Conservation (phyloP, 1,284 basidiomycete species). For the Austroboletus niveus region DNA sequence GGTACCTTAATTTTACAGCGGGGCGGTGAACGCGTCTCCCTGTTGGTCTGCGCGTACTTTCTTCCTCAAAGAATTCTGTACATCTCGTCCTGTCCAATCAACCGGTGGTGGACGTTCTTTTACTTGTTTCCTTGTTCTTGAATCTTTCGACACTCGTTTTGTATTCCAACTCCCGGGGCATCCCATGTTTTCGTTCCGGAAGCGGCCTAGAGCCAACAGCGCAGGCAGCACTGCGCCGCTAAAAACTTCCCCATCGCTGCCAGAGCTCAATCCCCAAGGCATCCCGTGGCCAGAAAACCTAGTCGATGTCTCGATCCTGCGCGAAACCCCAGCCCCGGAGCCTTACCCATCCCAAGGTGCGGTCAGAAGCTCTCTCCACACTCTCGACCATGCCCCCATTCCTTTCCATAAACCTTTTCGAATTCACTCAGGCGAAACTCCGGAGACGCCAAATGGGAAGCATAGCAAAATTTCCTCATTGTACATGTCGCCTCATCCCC, state of each 20-base stretch:
- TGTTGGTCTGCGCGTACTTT: constrained; percentile 14
- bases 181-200: constrained; percentile 73
- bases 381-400: constrained; percentile 49
- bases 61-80: constrained; percentile 19
- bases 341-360: constrained; percentile 53
- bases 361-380: constrained; percentile 59
- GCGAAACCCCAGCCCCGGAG: constrained; percentile 39
- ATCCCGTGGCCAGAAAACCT: constrained; percentile 80
- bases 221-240: constrained; percentile 38
- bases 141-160: constrained; percentile 21
- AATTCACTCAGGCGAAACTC: constrained; percentile 39
- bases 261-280: constrained; percentile 65
- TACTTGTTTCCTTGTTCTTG: constrained; percentile 10
- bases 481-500: constrained; percentile 58
- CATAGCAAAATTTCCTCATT: constrained; percentile 60
- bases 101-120: constrained; percentile 20
- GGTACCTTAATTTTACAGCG: constrained; percentile 24
- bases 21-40: constrained; percentile 9
- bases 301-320: constrained; percentile 64
- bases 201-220: constrained; percentile 43
- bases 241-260: constrained; percentile 67
- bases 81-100: constrained; percentile 14
- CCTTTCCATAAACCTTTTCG: constrained; percentile 80
- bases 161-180: constrained; percentile 20
- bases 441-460: constrained; percentile 32